Base-by-base conservation (phyloP, 1,284 basidiomycete species). In the Malassezia psittaci region DNA sequence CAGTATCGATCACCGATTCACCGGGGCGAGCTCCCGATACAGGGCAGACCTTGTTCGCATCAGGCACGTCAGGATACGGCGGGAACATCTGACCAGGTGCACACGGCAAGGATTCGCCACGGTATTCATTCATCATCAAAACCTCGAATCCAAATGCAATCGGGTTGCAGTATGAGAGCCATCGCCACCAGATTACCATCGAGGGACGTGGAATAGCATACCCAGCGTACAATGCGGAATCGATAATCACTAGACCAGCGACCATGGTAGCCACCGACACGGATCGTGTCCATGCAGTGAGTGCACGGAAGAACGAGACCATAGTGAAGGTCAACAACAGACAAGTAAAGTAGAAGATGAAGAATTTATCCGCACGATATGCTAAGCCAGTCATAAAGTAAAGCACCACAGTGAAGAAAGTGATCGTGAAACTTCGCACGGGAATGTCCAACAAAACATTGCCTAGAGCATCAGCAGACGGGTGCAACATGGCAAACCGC, bases 151-250 rank as follows among this genome's bases (percentile, higher is more conserved):
- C 63, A 45, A 63, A 71, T 1, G 63, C 52, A 33, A 71, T 51
- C 1, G 68, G 68, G 45, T 71, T 71, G 60, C 60, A 62, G 60
- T 71, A 71, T 2, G 54, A 59, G 10, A 71, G 64, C 68, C 68
- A 71, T 16, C 60, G 59, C 64, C 63, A 68, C 68, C 68, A 71
- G 9, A 63, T 47, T 5, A 66, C 64, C 68, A 71, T 69, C 1
- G 65, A 63, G 2, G 62, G 62, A 0, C 65, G 57, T 1, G 68
- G 68, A 41, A 71, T 68, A 12, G 66, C 64, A 46, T 66, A 71
- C 13, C 68, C 68, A 13, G 65, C 63, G 42, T 69, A 71, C 7
- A 69, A 51, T 2, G 62, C 61, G 1, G 61, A 47, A 40, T 64
- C 67, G 32, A 64, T 64, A 49, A 71, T 53, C 15, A 57, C 60